Evolutionary conservation across 2,329 filamentous ascomycete species (phyloP), one percentile per base, ranked within the genome.

Genomic region (Helicocarpus griseus): DNA sequence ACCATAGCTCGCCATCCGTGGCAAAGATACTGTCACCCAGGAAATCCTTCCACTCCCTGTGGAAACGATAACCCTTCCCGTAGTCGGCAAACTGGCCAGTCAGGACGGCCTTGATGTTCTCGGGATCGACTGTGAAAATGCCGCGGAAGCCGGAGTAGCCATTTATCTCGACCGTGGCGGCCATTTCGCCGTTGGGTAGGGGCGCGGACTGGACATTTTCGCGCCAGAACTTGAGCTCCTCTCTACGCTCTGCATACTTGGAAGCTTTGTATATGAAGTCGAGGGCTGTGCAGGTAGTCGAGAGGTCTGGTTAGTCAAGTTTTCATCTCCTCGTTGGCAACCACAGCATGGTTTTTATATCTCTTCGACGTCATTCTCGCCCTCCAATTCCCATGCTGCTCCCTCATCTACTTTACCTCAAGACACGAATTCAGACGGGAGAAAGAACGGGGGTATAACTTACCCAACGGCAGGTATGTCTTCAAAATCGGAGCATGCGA

Each of bases 21-120:
- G 83, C 83, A 68, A 87, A 89, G 73, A 87, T 88, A 71, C 84
- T 83, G 64, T 94, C 83, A n/a, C 89, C 89, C 19, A 95, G 72
- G 58, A 95, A 94, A 13, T 82, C 79, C 52, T 80, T 76, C 85
- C 86, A 94, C 48, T 89, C 84, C 7, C 68, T 59, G 60, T 90
- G 84, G 70, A 95, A 95, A 21, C 61, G 31, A 48, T 68, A 60
- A 7, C 89, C 89, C 69, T 95, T 95, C 56, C 89, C 90, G 63
- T 83, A 96, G 63, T 95, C 87, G 38, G 71, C 70, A 63, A 96
- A 96, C 63, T 95, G 88, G 1, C 85, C 86, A 0, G 89, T 87
- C n/a, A 96, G 75, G 21, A 96, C 77, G 5, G 90, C 87, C 67
- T 95, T 95, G 72, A 95, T 86, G 64, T 95, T 95, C 62, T 94